Conservation (phyloP, 257 asterid species). For the Nicotiana tabacum region DNA sequence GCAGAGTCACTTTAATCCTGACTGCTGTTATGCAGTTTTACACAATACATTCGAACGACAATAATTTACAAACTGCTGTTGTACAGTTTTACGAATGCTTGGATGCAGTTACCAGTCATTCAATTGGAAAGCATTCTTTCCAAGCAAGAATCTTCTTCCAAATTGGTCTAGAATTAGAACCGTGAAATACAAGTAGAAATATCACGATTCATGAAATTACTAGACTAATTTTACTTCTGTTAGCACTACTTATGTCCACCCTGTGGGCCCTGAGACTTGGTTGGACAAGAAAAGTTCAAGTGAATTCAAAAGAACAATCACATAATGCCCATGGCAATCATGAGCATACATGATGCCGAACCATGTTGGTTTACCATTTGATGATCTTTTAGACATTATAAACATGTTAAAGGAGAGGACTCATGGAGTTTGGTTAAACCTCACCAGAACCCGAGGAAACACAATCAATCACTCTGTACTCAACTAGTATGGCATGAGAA, state of each 20-base stretch:
- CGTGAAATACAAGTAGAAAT: not conserved
- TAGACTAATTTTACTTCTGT: not conserved
- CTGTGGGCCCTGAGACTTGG: not conserved
- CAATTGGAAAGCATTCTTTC: slow-evolving; percentile 1
- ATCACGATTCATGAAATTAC: not conserved
- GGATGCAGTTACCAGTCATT: not conserved
- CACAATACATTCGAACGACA: not conserved
- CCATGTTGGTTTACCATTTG: not conserved
- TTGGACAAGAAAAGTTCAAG: not conserved
- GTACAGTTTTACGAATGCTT: not conserved
- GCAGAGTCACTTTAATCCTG: slow-evolving; percentile 2
- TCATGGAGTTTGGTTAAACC: not conserved
- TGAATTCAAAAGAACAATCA: not conserved
- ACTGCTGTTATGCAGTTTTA: not conserved
- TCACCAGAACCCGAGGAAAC: not conserved
- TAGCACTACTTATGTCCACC: not conserved
- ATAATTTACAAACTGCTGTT: not conserved
- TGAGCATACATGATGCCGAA: not conserved
- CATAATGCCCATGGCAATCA: not conserved
- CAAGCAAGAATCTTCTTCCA: not conserved
- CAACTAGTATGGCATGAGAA: not conserved
- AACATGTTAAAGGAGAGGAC: not conserved
- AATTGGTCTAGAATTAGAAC: not conserved
- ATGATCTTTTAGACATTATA: not conserved
- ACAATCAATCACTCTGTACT: not conserved